Conservation (phyloP, 306 rosid species). For the Oemleria cerasiformis region DNA sequence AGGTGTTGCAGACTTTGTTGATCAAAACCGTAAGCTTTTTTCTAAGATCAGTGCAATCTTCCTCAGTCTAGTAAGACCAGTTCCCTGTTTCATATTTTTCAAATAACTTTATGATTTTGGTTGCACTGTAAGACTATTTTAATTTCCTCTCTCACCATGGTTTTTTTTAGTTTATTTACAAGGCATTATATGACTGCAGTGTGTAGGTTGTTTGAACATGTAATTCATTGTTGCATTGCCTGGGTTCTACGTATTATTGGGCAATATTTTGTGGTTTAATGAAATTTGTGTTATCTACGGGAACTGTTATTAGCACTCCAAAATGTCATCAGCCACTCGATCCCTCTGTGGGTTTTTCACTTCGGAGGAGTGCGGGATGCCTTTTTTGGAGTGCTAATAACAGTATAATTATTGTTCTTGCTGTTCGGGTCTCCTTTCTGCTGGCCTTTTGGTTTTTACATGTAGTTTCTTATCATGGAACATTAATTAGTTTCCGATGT, state of each 20-base stretch:
- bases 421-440: neutral
- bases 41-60: conserved; percentile 64
- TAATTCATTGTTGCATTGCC: neutral
- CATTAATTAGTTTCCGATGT: neutral
- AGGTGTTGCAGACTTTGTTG: conserved; percentile 78
- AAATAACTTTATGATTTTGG: conserved; percentile 6
- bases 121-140: neutral
- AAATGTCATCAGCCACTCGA: too few relatives aligned
- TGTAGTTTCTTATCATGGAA: neutral
- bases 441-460: neutral
- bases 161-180: neutral
- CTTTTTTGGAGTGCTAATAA: too few relatives aligned
- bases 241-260: neutral
- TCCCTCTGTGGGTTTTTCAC: too few relatives aligned
- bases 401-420: too few relatives aligned
- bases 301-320: too few relatives aligned
- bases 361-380: too few relatives aligned
- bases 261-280: neutral
- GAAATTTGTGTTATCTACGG: neutral
- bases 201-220: neutral
- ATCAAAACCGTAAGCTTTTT: conserved; percentile 62
- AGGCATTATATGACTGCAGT: neutral
- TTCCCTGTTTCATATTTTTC: conserved; percentile 21
- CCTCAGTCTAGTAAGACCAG: conserved; percentile 66
- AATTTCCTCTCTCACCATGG: neutral